Base-by-base conservation (phyloP, 2,329 filamentous ascomycete species). In the Plenodomus lindquistii region DNA sequence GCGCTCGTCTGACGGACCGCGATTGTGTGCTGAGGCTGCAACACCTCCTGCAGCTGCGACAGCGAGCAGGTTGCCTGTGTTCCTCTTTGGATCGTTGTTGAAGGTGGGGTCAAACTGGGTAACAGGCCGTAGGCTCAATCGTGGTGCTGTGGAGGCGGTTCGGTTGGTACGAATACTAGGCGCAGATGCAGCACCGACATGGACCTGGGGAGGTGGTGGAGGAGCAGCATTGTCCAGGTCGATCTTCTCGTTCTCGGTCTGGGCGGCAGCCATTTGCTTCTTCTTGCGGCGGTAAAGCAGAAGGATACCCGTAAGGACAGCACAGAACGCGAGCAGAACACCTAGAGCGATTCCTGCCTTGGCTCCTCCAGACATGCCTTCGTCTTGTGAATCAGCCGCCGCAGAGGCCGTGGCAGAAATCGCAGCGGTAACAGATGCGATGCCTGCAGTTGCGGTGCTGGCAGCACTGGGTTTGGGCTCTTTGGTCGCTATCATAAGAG, bases 311-410 rank as follows among this genome's bases (percentile, higher is more conserved):
- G 85, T 76, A 22, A 85, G 83, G 20, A 94, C 69, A 2, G 86
- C 72, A 24, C 86, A 82, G 20, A 96, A 62, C 40, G 83, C 83
- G 6, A 87, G 78, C 24, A 97, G 74, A 40, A 95, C 84, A 64
- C 91, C 92, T 67, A 97, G 85, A 5, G 87, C 90, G 53, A 97
- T 82, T 51, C 94, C 94, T 37, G 91, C 92, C 73, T 91, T 94
- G 52, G 75, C 67, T 47, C 80, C 68, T 42, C 69, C 67, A 40
- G 72, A 76, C 73, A 80, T 74, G 37, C 75, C 76, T 24, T 50
- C 52, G 3, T 54, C 54, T 4, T 62, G 39, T 29, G 62, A 57
- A 16, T 52, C 58, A 11, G 60, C 50, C 4, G 31, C 36, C 16
- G 46, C 20, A 19, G 62, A 55, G 8, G 65, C 59, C n/a, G 63